phyloP scores from a whole-genome alignment of 495 filamentous ascomycete species.

The Neurospora hispaniola region DNA sequence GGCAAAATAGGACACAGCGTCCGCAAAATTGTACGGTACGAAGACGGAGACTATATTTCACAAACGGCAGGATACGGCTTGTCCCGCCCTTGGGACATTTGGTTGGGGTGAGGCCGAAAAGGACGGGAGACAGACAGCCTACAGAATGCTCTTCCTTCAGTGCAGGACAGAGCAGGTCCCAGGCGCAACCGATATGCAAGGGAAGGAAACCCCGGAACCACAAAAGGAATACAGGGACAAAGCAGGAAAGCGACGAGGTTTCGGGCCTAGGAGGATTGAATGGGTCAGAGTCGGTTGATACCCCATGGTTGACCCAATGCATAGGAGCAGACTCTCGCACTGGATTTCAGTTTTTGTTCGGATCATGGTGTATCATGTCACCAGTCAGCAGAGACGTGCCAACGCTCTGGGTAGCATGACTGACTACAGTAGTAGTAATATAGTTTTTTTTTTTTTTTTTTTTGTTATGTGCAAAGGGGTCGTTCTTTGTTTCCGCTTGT shows the following conservation, averaged over 20 bases:
- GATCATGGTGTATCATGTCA: neutral
- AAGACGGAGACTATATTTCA: neutral
- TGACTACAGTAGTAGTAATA: neutral
- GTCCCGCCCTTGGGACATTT: neutral
- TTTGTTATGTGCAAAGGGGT: neutral
- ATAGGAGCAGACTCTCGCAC: neutral
- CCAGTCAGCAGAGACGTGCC: neutral
- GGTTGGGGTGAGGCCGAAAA: neutral
- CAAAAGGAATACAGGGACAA: neutral
- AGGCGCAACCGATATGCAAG: neutral
- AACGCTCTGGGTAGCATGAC: neutral
- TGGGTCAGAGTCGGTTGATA: neutral
- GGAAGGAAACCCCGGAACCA: neutral
- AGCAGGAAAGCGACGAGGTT: neutral
- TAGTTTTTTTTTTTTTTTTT: neutral
- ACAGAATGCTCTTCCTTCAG: neutral
- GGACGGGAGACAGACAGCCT: neutral
- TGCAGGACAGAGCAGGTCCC: neutral
- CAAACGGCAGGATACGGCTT: neutral
- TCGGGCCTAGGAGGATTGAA: neutral
- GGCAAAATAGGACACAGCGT: conserved; percentile 7
- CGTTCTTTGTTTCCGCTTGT: neutral
- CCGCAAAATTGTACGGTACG: conserved; percentile 11
- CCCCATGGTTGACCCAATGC: neutral
- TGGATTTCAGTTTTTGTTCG: neutral